These are phyloP conservation scores for Leucocoprinus sp. DNA, from an alignment of 768 basidiomycete genomes.

Conservation along the genomic window DNA sequence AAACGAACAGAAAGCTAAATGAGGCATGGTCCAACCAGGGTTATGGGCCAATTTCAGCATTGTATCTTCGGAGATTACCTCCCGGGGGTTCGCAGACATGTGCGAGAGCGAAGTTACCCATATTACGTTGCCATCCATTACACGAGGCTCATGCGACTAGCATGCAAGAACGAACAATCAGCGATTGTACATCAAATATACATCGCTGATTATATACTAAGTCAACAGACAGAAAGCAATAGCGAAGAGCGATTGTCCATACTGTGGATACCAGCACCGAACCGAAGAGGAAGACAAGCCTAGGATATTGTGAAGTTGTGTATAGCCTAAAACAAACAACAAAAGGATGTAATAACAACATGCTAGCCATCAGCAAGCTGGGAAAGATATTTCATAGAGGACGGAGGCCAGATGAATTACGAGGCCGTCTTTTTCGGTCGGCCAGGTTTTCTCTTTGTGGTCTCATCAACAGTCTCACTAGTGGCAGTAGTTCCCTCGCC, in stretches of 20 bases:
- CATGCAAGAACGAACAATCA: background rate
- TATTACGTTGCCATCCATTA: slow-evolving; percentile 13
- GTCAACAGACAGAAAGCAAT: slow-evolving; percentile 22
- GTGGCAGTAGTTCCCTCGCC: slow-evolving; percentile 19
- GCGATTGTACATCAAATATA: slow-evolving; percentile 22
- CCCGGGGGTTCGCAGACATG: slow-evolving; percentile 18
- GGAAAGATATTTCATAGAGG: slow-evolving; percentile 15
- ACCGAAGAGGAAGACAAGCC: slow-evolving; percentile 20
- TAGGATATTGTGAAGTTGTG: slow-evolving; percentile 10
- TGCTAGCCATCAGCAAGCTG: slow-evolving; percentile 20
- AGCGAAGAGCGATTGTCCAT: slow-evolving; percentile 20
- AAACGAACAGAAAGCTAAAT: slow-evolving; percentile 1
- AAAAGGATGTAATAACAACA: slow-evolving; percentile 15
- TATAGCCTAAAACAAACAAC: slow-evolving; percentile 10
- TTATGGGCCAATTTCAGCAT: slow-evolving; percentile 21
- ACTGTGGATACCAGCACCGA: slow-evolving; percentile 21
- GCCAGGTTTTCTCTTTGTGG: slow-evolving; percentile 63
- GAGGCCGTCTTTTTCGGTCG: slow-evolving; percentile 53
- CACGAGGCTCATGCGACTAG: slow-evolving; percentile 17
- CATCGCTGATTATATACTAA: slow-evolving; percentile 27
- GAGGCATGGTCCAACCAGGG: slow-evolving; percentile 12
- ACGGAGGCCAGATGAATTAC: slow-evolving; percentile 13
- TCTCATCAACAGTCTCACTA: too few relatives aligned
- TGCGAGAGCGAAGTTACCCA: slow-evolving; percentile 1
- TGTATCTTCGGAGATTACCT: slow-evolving; percentile 20